Evolutionary conservation across 345 rosid species (phyloP), one percentile per base, ranked within the genome.

Genomic region (Balakata baccata): DNA sequence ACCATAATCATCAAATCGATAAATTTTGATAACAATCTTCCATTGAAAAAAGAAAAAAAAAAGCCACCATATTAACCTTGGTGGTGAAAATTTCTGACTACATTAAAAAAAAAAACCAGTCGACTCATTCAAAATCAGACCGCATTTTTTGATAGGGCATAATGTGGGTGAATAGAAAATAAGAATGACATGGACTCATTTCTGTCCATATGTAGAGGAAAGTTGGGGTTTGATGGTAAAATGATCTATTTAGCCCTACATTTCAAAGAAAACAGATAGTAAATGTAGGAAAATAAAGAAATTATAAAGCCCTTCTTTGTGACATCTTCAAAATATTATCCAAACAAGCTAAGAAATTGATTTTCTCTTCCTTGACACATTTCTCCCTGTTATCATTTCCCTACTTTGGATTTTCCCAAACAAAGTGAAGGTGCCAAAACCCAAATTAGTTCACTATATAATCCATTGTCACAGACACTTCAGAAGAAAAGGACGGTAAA

Each of bases 401-500:
- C 25, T 18, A 20, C 25, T 20, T 5, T 43, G 47, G n/a, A 54
- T 7, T 20, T 54, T 54, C 10, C 56, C 0, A 62, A 7, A 62
- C n/a, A 8, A 14, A 18, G n/a, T 62, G 43, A 34, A 43, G 25
- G 18, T 54, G 6, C 7, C 1, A 1, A 7, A 20, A 54, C 47
- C 14, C 68, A 64, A 43, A 41, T n/a, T 64, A 45, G 51, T 43
- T 64, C 51, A 64, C 51, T n/a, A 16, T 64, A 45, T 29, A 41
- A 64, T 11, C 1, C 68, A 64, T 47, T 45, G 18, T 38, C 8
- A 64, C 3, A 20, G 29, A 20, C 49, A 3, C 13, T 45, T 8
- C 0, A 17, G 11, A 41, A 64, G 51, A 43, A 60, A 29, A 23
- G 7, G 41, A 29, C 0, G 34, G 64, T 60, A 60, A 34, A 34